Percentiles rank a stretch among this genome's conserved stretches.
Conservation (phyloP, 768 basidiomycete species). For the Leucogyrophana mollusca region DNA sequence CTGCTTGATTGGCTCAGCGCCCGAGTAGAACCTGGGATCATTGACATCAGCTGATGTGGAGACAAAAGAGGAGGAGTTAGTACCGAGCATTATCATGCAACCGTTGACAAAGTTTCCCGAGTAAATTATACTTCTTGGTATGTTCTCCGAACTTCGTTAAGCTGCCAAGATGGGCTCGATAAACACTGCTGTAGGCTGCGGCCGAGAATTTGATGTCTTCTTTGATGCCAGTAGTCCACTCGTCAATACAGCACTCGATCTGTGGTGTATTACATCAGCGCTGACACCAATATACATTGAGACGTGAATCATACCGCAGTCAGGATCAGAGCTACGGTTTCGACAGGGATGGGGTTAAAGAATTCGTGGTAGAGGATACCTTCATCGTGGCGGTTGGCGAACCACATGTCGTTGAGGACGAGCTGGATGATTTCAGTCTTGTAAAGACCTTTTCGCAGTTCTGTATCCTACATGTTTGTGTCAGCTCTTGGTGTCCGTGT, state of each 20-base stretch:
- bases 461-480: not conserved
- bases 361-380: conserved; percentile 18
- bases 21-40: conserved; percentile 3
- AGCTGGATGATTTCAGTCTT: conserved; percentile 23
- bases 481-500: not conserved
- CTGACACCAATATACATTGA: not conserved
- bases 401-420: conserved; percentile 23
- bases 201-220: conserved; percentile 8
- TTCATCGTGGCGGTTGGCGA: conserved; percentile 22
- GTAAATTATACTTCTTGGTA: conserved; percentile 3
- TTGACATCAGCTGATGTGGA: not conserved
- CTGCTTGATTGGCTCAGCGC: conserved; percentile 1
- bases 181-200: conserved; percentile 4
- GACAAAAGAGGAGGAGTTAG: not conserved
- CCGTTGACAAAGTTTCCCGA: not conserved
- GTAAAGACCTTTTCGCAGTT: conserved; percentile 19
- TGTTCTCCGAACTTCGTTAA: conserved; percentile 1
- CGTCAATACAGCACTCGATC: conserved; percentile 13
- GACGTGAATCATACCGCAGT: not conserved
- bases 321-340: conserved; percentile 4
- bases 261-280: not conserved
- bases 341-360: conserved; percentile 20
- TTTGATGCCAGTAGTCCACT: conserved; percentile 10
- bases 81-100: conserved; percentile 3
- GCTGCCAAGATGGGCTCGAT: conserved; percentile 3